Percentiles rank a stretch among this genome's conserved stretches.
These are phyloP conservation scores for Penicillium pulvis DNA, from an alignment of 495 filamentous ascomycete species.

Conservation along the genomic window DNA sequence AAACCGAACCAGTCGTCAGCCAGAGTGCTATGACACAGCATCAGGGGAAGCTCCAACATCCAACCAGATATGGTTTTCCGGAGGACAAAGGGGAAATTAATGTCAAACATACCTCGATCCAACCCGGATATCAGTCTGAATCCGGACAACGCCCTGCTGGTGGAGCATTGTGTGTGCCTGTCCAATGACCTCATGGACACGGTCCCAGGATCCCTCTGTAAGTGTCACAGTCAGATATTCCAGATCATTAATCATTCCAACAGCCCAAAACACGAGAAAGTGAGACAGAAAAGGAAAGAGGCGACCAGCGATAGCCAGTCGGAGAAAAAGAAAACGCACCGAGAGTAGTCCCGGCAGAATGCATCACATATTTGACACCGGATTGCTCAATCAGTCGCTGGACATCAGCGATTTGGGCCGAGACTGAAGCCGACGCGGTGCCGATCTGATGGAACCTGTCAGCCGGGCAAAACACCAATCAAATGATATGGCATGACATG, in stretches of 20 bases:
- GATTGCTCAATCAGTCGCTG: slow-evolving; percentile 81
- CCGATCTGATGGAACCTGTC: slow-evolving; percentile 60
- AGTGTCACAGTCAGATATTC: not conserved
- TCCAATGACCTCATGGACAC: slow-evolving; percentile 85
- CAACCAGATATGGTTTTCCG: not conserved
- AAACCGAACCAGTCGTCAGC: slow-evolving; percentile 12
- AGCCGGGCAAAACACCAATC: not conserved
- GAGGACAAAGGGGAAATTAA: not conserved
- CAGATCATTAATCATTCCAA: not conserved
- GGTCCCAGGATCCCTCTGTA: slow-evolving; percentile 87
- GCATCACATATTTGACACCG: slow-evolving; percentile 82
- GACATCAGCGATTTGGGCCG: slow-evolving; percentile 83
- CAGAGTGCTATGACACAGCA: not conserved
- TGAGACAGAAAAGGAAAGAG: too few relatives aligned
- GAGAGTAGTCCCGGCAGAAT: slow-evolving; percentile 88
- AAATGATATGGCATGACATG: too few relatives aligned
- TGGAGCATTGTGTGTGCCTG: slow-evolving; percentile 88
- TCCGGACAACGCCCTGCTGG: slow-evolving; percentile 73
- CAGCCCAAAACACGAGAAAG: too few relatives aligned
- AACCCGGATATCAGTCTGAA: slow-evolving; percentile 87
- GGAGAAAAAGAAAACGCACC: slow-evolving; percentile 55
- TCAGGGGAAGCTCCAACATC: not conserved
- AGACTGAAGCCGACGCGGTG: slow-evolving; percentile 79
- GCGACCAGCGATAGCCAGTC: not conserved
- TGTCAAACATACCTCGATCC: slow-evolving; percentile 68